These are phyloP conservation scores for Skeletonema menzelii DNA, from an alignment of 108 stramenopile species.

Conservation along the genomic window DNA sequence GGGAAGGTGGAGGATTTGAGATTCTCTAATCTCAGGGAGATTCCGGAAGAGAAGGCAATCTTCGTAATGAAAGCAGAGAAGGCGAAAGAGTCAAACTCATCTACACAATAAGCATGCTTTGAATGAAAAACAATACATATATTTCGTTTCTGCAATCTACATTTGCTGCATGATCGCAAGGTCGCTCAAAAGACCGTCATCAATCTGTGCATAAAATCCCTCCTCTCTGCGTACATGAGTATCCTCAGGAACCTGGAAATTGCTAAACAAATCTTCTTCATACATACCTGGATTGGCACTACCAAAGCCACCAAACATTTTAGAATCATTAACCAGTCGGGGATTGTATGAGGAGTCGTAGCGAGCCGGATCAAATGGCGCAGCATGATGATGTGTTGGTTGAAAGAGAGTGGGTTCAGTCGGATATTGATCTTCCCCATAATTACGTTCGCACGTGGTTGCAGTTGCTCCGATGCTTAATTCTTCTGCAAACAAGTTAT, in stretches of 20 bases:
- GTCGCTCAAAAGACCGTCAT: background rate
- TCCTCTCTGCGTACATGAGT: background rate
- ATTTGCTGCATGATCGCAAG: background rate
- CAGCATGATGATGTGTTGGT: background rate
- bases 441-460: background rate
- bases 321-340: background rate
- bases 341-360: background rate
- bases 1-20: slow-evolving; percentile 34
- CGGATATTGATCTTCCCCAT: background rate
- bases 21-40: slow-evolving; percentile 23
- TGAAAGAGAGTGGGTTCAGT: background rate
- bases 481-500: background rate
- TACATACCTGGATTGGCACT: background rate
- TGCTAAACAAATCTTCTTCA: background rate
- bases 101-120: background rate
- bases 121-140: background rate
- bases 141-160: background rate
- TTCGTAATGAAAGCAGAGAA: slow-evolving; percentile 28
- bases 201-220: background rate
- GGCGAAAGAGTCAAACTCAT: background rate
- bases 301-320: background rate
- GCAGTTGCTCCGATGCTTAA: background rate
- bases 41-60: slow-evolving; percentile 14
- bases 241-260: background rate
- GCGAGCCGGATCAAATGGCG: background rate